Base-by-base conservation (phyloP, 352 stramenopile genomes). In the Phytopythium aichiense region DNA sequence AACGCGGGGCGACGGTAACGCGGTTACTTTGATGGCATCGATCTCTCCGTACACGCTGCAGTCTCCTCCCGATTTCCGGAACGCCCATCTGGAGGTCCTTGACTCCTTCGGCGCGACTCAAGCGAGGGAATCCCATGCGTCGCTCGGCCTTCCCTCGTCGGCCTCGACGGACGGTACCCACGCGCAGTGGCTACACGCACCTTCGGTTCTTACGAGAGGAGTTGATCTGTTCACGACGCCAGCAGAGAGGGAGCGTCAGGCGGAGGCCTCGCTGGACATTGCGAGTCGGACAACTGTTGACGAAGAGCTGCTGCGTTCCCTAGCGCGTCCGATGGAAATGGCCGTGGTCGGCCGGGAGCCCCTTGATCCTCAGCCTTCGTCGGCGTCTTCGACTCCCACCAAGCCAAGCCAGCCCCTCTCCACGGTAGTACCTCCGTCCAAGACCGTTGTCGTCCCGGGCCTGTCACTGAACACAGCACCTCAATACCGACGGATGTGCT, bases 371-470 rank as follows among this genome's bases (percentile, higher is more conserved):
- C 52, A 42, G 33, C 12, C 30, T 58, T 7, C 33, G 30, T 16
- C 30, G n/a, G 37, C 33, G 33, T 15, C 53, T 9, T 40, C 53
- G 12, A 31, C 16, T 35, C 22, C 45, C 45, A 18, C 45, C 2
- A 51, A 31, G 7, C 18, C 45, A 51, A 35, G 6, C 16, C 20
- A 31, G 35, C 33, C 38, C n/a, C 22, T 31, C 7, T 13, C 37
- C 30, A 37, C 35, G 7, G 15, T 20, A 35, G 30, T 58, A n/a
- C 28, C 53, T n/a, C 53, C 53, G 16, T 33, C 53, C 6, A 58
- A 46, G 25, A 51, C 46, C 31, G 53, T 62, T 23, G 54, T 79
- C 38, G 63, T 79, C 7, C 68, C 68, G 57, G 72, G 72, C 9
- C 57, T 68, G 45, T 67, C 72, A 4, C 53, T 79, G 35, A 61